Evolutionary conservation across 257 asterid genomes (phyloP).

Genomic region (Agastache rugosa): DNA sequence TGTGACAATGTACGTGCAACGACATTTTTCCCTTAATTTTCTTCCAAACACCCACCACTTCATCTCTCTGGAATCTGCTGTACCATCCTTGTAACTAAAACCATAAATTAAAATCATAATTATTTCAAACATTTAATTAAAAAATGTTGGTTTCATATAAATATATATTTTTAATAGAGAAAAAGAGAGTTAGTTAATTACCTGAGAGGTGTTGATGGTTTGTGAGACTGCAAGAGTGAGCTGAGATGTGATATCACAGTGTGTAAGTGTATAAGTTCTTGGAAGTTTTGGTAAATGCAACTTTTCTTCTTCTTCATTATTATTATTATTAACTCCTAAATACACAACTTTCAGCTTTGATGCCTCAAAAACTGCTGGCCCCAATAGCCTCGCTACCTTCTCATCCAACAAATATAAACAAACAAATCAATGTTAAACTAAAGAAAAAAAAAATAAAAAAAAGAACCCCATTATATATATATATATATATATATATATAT

Average conservation of each 20-base stretch:
- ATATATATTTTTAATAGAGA: neutral
- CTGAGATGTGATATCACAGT: constrained; percentile 71
- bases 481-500: neutral
- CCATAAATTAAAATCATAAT: neutral
- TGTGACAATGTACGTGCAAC: constrained; percentile 82
- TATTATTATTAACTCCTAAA: constrained; percentile 60
- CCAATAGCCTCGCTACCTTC: constrained; percentile 80
- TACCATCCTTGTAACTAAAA: constrained; percentile 87
- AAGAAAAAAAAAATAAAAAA: neutral
- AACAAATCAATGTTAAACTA: neutral
- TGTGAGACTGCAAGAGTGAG: constrained; percentile 79
- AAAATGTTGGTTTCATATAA: too few species aligned
- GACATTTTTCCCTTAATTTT: constrained; percentile 72
- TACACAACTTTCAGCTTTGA: constrained; percentile 72
- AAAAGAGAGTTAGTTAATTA: neutral
- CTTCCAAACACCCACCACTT: constrained; percentile 86
- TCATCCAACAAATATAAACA: neutral
- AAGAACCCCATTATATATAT: neutral
- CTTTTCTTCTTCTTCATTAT: constrained; percentile 28
- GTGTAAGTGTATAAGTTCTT: constrained; percentile 78
- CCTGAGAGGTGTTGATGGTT: constrained; percentile 71
- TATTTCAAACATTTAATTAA: too few species aligned
- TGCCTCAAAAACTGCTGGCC: constrained; percentile 79
- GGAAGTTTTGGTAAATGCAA: constrained; percentile 60
- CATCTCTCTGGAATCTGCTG: constrained; percentile 72